Conservation (phyloP, 176 grass and related monocot genomes). For the Echinochloa phyllopogon region DNA sequence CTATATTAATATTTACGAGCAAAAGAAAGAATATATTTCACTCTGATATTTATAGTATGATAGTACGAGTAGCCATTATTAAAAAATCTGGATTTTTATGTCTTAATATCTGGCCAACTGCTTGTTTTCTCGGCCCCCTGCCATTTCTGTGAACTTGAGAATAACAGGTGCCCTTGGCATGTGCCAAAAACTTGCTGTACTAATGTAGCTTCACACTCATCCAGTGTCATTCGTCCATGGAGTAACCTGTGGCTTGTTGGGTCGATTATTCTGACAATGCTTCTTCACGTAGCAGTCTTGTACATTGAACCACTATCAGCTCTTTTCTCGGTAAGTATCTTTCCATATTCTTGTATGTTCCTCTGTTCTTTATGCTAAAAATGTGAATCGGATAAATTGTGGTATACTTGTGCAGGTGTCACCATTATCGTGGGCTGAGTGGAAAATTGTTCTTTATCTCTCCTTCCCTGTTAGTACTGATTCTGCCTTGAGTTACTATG, state of each 20-base stretch:
- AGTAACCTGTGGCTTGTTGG: constrained; percentile 96
- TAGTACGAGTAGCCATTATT: constrained; percentile 19
- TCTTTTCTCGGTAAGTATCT: constrained; percentile 89
- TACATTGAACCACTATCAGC: constrained; percentile 82
- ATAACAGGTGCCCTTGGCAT: constrained; percentile 7
- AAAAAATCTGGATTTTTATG: background rate
- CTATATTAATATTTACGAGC: background rate
- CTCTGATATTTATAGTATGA: background rate
- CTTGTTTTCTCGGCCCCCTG: constrained; percentile 19
- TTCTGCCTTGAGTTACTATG: constrained; percentile 32
- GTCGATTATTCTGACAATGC: constrained; percentile 91
- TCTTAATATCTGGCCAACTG: background rate
- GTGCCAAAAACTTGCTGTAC: constrained; percentile 18
- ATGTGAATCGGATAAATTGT: constrained; percentile 24
- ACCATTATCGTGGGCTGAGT: constrained; percentile 89
- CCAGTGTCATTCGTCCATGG: constrained; percentile 91
- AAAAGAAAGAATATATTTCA: background rate
- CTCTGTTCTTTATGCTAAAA: constrained; percentile 12
- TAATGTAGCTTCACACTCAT: constrained; percentile 40
- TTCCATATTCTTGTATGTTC: constrained; percentile 29
- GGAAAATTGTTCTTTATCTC: constrained; percentile 91
- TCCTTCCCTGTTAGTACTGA: constrained; percentile 88
- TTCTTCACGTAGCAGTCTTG: constrained; percentile 82
- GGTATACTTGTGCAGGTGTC: constrained; percentile 68
- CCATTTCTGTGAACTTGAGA: background rate